Conservation (phyloP, 2,329 filamentous ascomycete species). For the Oidium heveae region DNA sequence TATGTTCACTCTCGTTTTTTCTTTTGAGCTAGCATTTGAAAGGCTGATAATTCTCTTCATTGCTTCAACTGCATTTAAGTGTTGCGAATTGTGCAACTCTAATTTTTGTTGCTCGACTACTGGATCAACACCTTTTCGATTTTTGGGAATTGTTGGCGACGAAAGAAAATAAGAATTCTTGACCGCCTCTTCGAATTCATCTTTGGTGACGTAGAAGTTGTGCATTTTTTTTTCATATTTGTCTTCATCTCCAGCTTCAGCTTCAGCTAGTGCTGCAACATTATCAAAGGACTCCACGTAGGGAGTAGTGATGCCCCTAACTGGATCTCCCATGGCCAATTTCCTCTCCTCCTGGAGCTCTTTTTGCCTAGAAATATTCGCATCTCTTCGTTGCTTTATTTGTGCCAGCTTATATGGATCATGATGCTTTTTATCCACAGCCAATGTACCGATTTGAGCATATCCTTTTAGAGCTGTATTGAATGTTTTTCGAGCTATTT, state of each 20-base stretch:
- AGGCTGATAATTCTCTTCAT: conserved; percentile 58
- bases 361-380: conserved; percentile 51
- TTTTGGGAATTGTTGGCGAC: conserved; percentile 21
- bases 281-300: conserved; percentile 65
- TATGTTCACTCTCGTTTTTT: conserved; percentile 60
- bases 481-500: no score
- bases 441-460: conserved; percentile 14
- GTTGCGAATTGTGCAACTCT: conserved; percentile 25
- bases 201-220: conserved; percentile 50
- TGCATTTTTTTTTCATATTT: conserved; percentile 22
- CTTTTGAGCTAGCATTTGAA: conserved; percentile 51
- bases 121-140: conserved; percentile 18
- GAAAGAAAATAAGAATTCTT: conserved; percentile 43
- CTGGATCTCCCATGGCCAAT: conserved; percentile 44
- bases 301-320: conserved; percentile 54
- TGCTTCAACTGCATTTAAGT: conserved; percentile 47
- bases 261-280: conserved; percentile 15
- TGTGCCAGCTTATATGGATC: conserved; percentile 70
- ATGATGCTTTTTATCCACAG: conserved; percentile 37
- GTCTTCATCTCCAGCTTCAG: conserved; percentile 19
- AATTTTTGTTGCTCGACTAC: conserved; percentile 14
- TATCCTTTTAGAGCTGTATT: no score
- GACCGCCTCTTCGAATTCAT: conserved; percentile 41
- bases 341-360: conserved; percentile 40
- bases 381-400: conserved; percentile 58